Evolutionary conservation across 768 basidiomycete species (phyloP), one percentile per base, ranked within the genome.

Genomic region (Trametes maxima): DNA sequence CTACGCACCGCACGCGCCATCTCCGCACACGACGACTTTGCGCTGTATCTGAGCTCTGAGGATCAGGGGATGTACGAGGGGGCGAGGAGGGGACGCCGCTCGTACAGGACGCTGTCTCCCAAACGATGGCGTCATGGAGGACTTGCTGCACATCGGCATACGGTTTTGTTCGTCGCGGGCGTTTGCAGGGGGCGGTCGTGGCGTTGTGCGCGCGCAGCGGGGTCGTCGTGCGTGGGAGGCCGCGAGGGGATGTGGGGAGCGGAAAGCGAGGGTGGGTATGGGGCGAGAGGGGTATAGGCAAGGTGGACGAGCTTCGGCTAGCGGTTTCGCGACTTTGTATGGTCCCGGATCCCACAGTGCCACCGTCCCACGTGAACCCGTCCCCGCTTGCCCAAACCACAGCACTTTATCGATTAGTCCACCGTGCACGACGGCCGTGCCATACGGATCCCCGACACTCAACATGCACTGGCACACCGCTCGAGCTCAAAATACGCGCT

Each of bases 11-110:
- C 92, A 95, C 55, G 95, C 95, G 67, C 95, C 95, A 75, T 98
- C 95, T 39, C 95, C 95, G 63, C 95, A 89, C n/a, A 98, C 95
- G 25, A 95, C 90, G 40, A 92, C 78, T 75, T 89, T 87, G 54
- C 83, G 77, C 70, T 81, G 82, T 49, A 82, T 66, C 80, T 82
- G 66, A 7, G 47, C 21, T 43, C 54, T 14, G 17, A 16, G 24
- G 16, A 46, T 25, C 21, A n/a, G 46, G 54, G 48, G 22, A 16
- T 25, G 48, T 21, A 49, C 16, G 33, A 40, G 28, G 21, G 55
- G 16, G 33, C 39, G 45, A 22, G 24, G 60, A 59, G 40, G 47
- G 45, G 22, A 39, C 17, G 49, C 17, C 22, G 33, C 17, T 24
- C 62, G 49, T 59, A 64, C 62, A 52, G 62, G 57, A n/a, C 62